A percentile compares a stretch with the other conserved stretches of the same genome.
Evolutionary conservation across 306 rosid species (phyloP).

Genomic region (peach (Prunus persica)): DNA sequence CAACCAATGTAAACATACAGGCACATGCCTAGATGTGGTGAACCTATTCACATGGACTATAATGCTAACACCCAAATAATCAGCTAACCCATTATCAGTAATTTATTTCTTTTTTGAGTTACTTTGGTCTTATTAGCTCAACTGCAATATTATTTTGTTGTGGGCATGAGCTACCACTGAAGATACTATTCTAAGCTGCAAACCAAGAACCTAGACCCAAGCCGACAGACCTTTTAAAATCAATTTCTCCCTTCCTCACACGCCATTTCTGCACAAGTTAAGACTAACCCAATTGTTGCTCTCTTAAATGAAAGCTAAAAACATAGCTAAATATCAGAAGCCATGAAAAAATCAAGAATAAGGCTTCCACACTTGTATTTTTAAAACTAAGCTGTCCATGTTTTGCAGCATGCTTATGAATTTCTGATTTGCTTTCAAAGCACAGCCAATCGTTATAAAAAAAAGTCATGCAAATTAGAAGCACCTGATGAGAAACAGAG

Average conservation of each 20-base stretch:
- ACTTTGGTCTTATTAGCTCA: background rate
- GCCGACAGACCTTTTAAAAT: background rate
- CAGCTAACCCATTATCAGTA: background rate
- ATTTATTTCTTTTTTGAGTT: background rate
- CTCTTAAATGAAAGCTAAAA: background rate
- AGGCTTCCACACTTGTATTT: background rate
- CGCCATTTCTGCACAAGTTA: background rate
- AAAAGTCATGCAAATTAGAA: background rate
- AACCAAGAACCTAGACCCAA: background rate
- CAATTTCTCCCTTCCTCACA: background rate
- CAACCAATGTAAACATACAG: background rate
- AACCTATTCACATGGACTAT: too few relatives aligned
- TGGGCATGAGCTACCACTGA: background rate
- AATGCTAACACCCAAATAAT: background rate
- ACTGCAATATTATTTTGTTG: background rate
- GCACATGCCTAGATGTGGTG: background rate
- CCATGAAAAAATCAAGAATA: background rate
- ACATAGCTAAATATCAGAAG: background rate
- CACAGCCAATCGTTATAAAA: background rate
- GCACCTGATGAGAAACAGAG: constrained; percentile 78
- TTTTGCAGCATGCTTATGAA: background rate
- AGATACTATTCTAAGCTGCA: too few relatives aligned
- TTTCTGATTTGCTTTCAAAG: background rate
- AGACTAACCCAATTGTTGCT: constrained; percentile 2
- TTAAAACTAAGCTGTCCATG: background rate